phyloP scores from a whole-genome alignment of 2,329 filamentous ascomycete species.

The Elsinoe arachidis region DNA sequence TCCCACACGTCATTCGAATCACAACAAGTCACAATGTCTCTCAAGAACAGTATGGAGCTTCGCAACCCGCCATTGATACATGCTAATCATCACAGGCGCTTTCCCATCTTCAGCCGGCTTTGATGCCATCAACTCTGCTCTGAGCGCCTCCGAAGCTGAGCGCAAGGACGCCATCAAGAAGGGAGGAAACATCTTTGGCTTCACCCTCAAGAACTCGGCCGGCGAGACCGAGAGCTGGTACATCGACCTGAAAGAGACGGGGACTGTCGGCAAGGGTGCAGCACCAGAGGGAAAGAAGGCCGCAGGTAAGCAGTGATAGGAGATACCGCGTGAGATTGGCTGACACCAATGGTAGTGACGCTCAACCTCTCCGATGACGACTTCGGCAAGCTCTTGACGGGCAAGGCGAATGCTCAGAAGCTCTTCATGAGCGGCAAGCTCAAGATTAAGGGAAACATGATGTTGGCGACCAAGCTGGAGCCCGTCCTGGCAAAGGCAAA shows the following conservation, averaged over 20 bases:
- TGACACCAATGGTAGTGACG: constrained; percentile 53
- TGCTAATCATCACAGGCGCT: neutral
- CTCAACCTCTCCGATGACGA: constrained; percentile 75
- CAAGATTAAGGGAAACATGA: constrained; percentile 95
- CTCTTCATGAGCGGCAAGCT: constrained; percentile 98
- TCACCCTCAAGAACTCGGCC: constrained; percentile 79
- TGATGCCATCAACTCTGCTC: constrained; percentile 69
- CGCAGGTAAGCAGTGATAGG: constrained; percentile 52
- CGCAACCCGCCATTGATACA: neutral
- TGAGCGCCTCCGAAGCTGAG: constrained; percentile 60
- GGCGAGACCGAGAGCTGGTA: constrained; percentile 82
- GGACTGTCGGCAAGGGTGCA: constrained; percentile 67
- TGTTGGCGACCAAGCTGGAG: constrained; percentile 98
- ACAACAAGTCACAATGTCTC: constrained; percentile 12
- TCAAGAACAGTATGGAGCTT: constrained; percentile 13
- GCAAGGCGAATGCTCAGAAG: constrained; percentile 88
- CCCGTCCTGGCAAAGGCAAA: constrained; percentile 84
- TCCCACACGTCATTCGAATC: neutral
- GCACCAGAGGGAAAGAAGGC: constrained; percentile 65
- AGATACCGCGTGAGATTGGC: neutral
- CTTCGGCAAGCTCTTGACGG: constrained; percentile 72
- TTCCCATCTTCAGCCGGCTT: constrained; percentile 90
- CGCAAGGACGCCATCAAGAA: constrained; percentile 84
- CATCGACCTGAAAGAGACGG: constrained; percentile 88
- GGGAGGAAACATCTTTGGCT: constrained; percentile 78